Base-by-base conservation (phyloP, 2,329 filamentous ascomycete genomes). In the Dothistroma septosporum region DNA sequence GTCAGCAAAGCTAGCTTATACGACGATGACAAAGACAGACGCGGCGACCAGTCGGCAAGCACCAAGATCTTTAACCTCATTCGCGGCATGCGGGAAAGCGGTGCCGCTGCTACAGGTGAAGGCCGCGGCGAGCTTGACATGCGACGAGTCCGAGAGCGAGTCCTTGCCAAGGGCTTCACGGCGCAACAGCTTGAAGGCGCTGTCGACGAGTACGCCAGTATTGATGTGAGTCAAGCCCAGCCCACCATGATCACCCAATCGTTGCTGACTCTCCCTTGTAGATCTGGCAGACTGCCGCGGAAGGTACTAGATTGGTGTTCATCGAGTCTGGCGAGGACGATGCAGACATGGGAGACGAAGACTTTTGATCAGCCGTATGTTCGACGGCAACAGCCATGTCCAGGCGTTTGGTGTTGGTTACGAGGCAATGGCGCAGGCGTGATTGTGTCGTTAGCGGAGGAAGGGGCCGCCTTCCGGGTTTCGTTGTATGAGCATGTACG, bases 21-120 rank as follows among this genome's bases (percentile, higher is more conserved):
- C 71, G 84, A 87, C 33, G 91, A 95, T 64, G 81, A 83, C 72
- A 71, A 81, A 53, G 79, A 81, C 56, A 80, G 85, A 54, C 66
- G 74, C 52, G 84, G 87, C 60, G 88, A 90, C 68, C 85, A 89
- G 68, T 96, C 90, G 56, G 87, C 91, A 31, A 92, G 85, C 77
- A 92, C 87, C 75, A 91, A 90, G 76, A 97, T 99, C 70, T 97
- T 96, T 78, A 94, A 96, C 75, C 85, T 99, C 66, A 91, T 99
- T 77, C 90, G 93, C 74, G 86, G 85, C 5, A 87, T 97, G 78
- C 88, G 91, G 50, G 92, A 96, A 70, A 88, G 86, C 57, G 92
- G 93, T 60, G 91, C 92, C 57, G 86, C 86, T 50, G 86, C 85
- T 59, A 92, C 93, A 68, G 87, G 90, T 47, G 87, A 91, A 52